A percentile compares a stretch with the other conserved stretches of the same genome.
phyloP scores from a whole-genome alignment of 352 stramenopile genomes.

The Phytophthora pistaciae region DNA sequence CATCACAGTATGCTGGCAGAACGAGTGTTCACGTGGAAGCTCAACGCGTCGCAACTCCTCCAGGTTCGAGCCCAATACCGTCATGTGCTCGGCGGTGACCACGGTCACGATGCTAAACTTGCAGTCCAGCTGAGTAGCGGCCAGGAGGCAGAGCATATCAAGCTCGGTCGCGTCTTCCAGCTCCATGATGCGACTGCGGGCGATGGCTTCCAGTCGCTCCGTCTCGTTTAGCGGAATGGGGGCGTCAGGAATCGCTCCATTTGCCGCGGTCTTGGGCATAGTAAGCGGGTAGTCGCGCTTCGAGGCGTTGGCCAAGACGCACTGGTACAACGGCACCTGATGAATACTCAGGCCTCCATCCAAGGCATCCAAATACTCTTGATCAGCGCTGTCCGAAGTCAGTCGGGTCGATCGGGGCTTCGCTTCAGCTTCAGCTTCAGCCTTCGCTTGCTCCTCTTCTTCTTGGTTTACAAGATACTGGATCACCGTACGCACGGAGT shows the following conservation, averaged over 20 bases:
- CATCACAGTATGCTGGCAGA: constrained; percentile 77
- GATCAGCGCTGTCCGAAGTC: constrained; percentile 27
- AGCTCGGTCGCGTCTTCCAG: constrained; percentile 61
- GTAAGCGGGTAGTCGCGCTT: constrained; percentile 50
- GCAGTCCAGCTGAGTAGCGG: constrained; percentile 56
- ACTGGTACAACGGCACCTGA: constrained; percentile 43
- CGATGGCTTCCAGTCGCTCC: constrained; percentile 49
- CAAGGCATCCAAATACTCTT: constrained; percentile 34
- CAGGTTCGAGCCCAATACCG: constrained; percentile 46
- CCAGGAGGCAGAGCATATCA: constrained; percentile 64
- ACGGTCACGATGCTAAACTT: constrained; percentile 67
- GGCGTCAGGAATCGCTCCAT: constrained; percentile 28
- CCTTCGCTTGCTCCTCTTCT: constrained; percentile 20
- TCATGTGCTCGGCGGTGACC: constrained; percentile 54
- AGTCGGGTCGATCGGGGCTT: constrained; percentile 12
- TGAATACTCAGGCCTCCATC: constrained; percentile 17
- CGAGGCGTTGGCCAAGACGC: constrained; percentile 51
- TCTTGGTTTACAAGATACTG: constrained; percentile 53
- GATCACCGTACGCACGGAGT: constrained; percentile 58
- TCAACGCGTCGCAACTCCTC: constrained; percentile 27
- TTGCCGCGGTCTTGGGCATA: constrained; percentile 32
- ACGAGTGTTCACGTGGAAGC: constrained; percentile 58
- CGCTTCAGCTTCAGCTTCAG: constrained; percentile 3
- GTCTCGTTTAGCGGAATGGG: constrained; percentile 54
- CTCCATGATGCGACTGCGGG: constrained; percentile 49